These are phyloP conservation scores for Ordospora pajunii DNA, from an alignment of 371 early-diverging fungal genomes.

Conservation along the genomic window DNA sequence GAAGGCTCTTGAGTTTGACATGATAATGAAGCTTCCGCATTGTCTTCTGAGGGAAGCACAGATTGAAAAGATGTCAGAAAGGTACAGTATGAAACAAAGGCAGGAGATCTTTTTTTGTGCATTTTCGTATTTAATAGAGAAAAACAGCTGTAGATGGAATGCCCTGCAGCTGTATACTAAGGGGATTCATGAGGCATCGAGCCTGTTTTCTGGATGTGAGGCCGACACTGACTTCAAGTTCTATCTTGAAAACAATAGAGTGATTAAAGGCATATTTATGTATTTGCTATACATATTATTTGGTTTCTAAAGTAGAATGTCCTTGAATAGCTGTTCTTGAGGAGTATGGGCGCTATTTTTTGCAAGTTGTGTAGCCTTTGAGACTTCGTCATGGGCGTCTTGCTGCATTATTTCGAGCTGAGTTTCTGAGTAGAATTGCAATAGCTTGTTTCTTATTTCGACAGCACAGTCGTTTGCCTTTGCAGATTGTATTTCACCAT, in stretches of 20 bases:
- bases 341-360: neutral
- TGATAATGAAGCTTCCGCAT: conserved; percentile 10
- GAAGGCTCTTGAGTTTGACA: conserved; percentile 14
- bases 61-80: neutral
- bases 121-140: conserved; percentile 31
- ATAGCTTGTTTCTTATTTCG: neutral
- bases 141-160: conserved; percentile 7
- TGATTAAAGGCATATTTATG: conserved; percentile 9
- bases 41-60: neutral
- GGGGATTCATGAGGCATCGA: conserved; percentile 19
- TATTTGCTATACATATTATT: neutral
- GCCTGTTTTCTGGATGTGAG: neutral
- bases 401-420: neutral
- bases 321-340: neutral
- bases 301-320: neutral
- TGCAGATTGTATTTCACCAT: conserved; percentile 23
- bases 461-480: conserved; percentile 36
- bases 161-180: conserved; percentile 15
- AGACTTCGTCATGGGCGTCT: neutral
- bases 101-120: conserved; percentile 22
- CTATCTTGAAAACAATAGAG: conserved; percentile 22
- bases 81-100: neutral
- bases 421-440: neutral
- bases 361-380: neutral
- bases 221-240: neutral